These are phyloP conservation scores for Naganishia randhawae DNA, from an alignment of 768 basidiomycete species.

Conservation along the genomic window DNA sequence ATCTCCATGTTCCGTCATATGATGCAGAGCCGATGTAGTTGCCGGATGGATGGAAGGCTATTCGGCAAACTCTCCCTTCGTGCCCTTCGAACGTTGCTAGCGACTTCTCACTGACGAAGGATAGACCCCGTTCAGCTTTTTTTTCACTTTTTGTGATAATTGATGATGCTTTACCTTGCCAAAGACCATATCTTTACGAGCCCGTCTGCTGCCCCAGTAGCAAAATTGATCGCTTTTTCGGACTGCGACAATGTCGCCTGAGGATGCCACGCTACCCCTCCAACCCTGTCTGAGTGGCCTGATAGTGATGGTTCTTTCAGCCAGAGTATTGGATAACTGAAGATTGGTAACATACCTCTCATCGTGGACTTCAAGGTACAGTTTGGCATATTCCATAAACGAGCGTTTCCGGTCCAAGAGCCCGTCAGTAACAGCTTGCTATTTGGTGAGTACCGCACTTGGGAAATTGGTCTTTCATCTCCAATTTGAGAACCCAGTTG, in stretches of 20 bases:
- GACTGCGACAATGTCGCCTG: conserved; percentile 71
- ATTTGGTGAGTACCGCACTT: conserved; percentile 91
- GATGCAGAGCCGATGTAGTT: conserved; percentile 89
- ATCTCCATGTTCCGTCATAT: conserved; percentile 93
- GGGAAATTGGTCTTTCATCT: conserved; percentile 88
- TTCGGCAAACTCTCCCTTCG: conserved; percentile 81
- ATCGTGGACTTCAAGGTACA: conserved; percentile 74
- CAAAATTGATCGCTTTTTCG: conserved; percentile 70
- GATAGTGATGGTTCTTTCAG: conserved; percentile 54
- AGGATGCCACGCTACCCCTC: conserved; percentile 98
- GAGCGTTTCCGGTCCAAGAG: conserved; percentile 92
- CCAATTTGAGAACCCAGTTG: conserved; percentile 97
- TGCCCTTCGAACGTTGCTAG: conserved; percentile 85
- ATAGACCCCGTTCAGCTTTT: not conserved
- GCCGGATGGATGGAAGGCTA: conserved; percentile 95
- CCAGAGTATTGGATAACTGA: not conserved
- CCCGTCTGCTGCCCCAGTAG: conserved; percentile 83
- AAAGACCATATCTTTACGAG: conserved; percentile 85
- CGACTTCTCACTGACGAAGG: conserved; percentile 66
- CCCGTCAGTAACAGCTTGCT: conserved; percentile 82
- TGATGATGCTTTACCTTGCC: conserved; percentile 61
- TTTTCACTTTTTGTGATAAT: not conserved
- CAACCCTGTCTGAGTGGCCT: conserved; percentile 75
- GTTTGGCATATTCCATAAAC: conserved; percentile 90
- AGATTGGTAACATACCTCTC: conserved; percentile 56